These are phyloP conservation scores for Nemania abortiva DNA, from an alignment of 2,329 filamentous ascomycete species.

Conservation along the genomic window DNA sequence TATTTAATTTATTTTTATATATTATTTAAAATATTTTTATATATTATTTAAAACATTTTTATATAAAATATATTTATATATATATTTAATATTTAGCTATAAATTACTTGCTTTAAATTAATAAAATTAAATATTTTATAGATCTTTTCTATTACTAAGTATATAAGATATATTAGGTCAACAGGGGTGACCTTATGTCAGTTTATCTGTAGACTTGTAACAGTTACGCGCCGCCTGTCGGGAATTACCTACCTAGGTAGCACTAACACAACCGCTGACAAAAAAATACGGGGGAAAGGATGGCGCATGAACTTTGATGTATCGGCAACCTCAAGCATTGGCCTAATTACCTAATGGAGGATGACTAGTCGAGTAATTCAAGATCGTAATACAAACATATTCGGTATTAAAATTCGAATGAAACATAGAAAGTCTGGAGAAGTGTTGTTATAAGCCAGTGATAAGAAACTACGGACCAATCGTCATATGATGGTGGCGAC, in stretches of 20 bases:
- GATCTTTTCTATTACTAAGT: too few species aligned
- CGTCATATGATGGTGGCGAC: neutral
- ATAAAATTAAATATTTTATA: too few species aligned
- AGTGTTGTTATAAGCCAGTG: neutral
- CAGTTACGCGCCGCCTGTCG: conserved; percentile 12
- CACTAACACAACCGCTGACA: neutral
- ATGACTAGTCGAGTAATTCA: conserved; percentile 1
- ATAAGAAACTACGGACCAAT: neutral
- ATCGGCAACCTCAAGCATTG: neutral
- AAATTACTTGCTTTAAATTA: too few species aligned
- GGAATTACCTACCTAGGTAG: conserved; percentile 9
- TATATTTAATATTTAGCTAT: too few species aligned
- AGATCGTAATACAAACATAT: neutral
- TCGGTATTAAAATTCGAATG: neutral
- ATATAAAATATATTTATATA: too few species aligned
- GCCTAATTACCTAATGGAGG: conserved; percentile 15
- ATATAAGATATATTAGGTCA: too few species aligned
- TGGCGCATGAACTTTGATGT: conserved; percentile 2
- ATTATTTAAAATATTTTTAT: too few species aligned
- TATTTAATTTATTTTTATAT: too few species aligned
- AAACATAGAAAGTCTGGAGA: neutral
- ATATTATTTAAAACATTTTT: too few species aligned
- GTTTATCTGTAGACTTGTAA: too few species aligned
- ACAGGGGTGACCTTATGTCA: too few species aligned
- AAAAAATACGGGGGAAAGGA: neutral